A percentile compares a stretch with the other conserved stretches of the same genome.
phyloP scores from a whole-genome alignment of 2,329 filamentous ascomycete species.

The Paraphoma chrysanthemicola region DNA sequence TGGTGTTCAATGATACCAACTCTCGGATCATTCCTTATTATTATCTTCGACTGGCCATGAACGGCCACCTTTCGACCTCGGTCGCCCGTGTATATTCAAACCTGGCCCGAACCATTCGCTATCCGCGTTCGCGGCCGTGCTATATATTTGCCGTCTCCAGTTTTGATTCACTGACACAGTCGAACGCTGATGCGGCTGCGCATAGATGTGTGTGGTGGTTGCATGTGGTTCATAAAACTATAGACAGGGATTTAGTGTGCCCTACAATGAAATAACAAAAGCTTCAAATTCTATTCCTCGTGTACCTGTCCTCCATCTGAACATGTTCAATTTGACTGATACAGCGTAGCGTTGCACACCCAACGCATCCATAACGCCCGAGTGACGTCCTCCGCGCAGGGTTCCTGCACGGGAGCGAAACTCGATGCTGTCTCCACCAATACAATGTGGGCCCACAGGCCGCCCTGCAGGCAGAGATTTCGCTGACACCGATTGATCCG shows the following conservation, averaged over 20 bases:
- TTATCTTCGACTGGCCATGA: conserved; percentile 18
- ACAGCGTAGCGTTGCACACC: too few relatives aligned
- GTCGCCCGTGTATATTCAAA: conserved; percentile 47
- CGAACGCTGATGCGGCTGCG: conserved; percentile 22
- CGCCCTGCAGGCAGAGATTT: conserved; percentile 22
- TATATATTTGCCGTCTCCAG: conserved; percentile 23
- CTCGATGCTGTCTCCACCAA: conserved; percentile 20
- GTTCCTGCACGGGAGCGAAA: conserved; percentile 20
- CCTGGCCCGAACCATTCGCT: conserved; percentile 30
- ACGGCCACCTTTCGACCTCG: conserved; percentile 31
- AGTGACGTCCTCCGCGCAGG: conserved; percentile 26
- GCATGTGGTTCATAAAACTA: conserved; percentile 27
- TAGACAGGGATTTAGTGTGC: conserved; percentile 31
- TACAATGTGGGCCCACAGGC: conserved; percentile 12
- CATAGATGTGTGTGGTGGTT: conserved; percentile 26
- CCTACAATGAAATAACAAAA: conserved; percentile 20
- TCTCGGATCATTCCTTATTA: conserved; percentile 29
- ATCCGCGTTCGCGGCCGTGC: conserved; percentile 27
- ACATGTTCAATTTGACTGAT: not conserved
- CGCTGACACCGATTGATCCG: conserved; percentile 16
- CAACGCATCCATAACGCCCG: not conserved
- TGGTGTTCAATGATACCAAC: conserved; percentile 34
- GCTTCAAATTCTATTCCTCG: not conserved
- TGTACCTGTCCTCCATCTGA: not conserved
- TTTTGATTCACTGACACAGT: conserved; percentile 13